phyloP scores from a whole-genome alignment of 2,329 filamentous ascomycete genomes.

The Phyllosticta paracitricarpa region DNA sequence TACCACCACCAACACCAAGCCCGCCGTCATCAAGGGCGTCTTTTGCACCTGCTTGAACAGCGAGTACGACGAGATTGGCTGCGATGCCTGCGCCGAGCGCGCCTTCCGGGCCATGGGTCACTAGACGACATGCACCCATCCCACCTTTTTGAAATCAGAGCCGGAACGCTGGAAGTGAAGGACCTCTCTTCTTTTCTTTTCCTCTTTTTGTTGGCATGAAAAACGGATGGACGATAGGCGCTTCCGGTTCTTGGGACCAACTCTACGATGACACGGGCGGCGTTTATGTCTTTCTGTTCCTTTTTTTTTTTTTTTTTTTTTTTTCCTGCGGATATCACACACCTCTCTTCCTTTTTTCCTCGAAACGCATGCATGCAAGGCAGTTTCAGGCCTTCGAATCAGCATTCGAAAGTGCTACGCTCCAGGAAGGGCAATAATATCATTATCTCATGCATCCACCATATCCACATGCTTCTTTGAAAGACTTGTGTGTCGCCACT shows the following conservation, averaged over 20 bases:
- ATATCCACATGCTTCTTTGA: not conserved
- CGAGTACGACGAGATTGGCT: slow-evolving; percentile 9
- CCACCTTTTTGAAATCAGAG: not conserved
- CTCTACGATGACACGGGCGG: no score
- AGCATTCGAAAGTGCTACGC: not conserved
- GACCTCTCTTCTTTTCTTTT: not conserved
- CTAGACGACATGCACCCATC: not conserved
- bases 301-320: not conserved
- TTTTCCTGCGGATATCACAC: not conserved
- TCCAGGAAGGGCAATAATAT: not conserved
- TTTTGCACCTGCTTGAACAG: slow-evolving; percentile 10
- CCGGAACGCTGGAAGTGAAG: not conserved
- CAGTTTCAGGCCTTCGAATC: not conserved
- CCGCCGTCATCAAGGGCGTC: slow-evolving; percentile 5
- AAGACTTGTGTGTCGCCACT: not conserved
- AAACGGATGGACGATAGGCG: not conserved
- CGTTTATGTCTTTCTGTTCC: no score
- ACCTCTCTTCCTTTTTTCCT: not conserved
- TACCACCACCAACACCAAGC: not conserved
- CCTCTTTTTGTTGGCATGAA: not conserved
- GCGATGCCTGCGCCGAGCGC: slow-evolving; percentile 5
- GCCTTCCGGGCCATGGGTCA: slow-evolving; percentile 7
- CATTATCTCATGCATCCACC: not conserved
- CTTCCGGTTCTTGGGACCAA: not conserved
- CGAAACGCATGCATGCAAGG: not conserved